Evolutionary conservation across 2,329 filamentous ascomycete species (phyloP), one percentile per base, ranked within the genome.

Genomic region (Beauveria asiatica): DNA sequence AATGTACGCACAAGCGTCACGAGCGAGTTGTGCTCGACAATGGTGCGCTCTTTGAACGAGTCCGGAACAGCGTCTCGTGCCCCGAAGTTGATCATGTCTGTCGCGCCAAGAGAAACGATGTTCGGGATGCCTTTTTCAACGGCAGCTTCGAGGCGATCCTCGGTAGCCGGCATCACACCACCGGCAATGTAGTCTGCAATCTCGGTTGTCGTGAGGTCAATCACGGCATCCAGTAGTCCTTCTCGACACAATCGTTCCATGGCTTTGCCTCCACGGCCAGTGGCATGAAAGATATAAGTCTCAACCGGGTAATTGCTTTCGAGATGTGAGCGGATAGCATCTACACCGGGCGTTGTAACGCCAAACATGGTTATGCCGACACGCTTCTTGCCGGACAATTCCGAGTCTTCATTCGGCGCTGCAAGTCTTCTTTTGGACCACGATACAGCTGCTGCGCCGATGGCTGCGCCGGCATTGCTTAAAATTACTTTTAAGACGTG

Each of bases 301-400:
- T 89, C 86, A 54, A 82, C 76, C 2, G 68, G 67, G 57, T 76
- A 71, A 2, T 72, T 70, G 1, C 69, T 62, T 56, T 82, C 76
- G 0, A 89, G 74, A 50, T 80, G 70, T 1, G 70, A 65, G 0
- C 84, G 77, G 1, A 86, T 80, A 1, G 69, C 71, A 51, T 85
- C 80, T 0, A 85, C 86, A 11, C 80, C 82, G 0, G 86, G 85
- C 0, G 86, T 90, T 0, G 87, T 90, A 7, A 90, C 86, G 2
- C 87, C 87, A 67, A 89, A 90, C 87, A 90, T 90, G 2, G 86
- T 88, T 25, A 89, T 80, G 0, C 80, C 87, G 7, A 90, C 75
- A 0, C 79, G 74, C 59, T 77, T 80, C 65, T 76, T 78, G 19
- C n/a, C n/a, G 9, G 63, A 55, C 2, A 59, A 42, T 2, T 39